Evolutionary conservation across 257 asterid species (phyloP).

Genomic region (Scutellaria minor): DNA sequence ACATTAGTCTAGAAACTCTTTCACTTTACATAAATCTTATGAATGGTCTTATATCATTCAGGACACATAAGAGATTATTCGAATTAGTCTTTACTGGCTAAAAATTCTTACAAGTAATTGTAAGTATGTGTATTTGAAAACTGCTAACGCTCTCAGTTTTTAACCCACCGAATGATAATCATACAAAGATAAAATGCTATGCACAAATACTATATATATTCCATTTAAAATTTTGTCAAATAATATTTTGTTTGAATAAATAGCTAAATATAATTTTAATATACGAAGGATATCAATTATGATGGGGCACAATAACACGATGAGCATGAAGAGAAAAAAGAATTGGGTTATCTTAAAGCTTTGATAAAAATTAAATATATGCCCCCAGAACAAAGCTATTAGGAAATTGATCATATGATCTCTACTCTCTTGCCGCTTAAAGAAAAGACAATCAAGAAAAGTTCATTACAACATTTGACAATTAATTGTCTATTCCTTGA

Average conservation of each 20-base stretch:
- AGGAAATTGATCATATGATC: slow-evolving; percentile 62
- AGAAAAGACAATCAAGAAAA: slow-evolving; percentile 56
- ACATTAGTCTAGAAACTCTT: background rate
- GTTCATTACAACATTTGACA: background rate
- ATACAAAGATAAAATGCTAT: too few species aligned
- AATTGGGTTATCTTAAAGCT: slow-evolving; percentile 40
- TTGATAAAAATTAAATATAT: slow-evolving; percentile 33
- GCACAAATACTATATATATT: too few species aligned
- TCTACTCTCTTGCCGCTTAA: slow-evolving; percentile 60
- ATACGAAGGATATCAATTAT: too few species aligned
- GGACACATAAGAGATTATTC: background rate
- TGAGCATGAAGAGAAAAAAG: background rate
- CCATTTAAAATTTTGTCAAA: too few species aligned
- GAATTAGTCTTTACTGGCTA: background rate
- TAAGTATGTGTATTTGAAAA: too few species aligned
- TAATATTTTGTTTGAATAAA: too few species aligned
- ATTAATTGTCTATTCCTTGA: background rate
- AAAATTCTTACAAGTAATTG: too few species aligned
- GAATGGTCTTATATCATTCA: background rate
- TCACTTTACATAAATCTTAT: background rate
- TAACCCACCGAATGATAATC: too few species aligned
- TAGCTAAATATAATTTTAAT: too few species aligned
- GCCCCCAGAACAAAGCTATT: slow-evolving; percentile 87
- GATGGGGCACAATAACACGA: too few species aligned
- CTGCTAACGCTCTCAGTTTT: too few species aligned